Evolutionary conservation across 352 stramenopile species (phyloP).

Genomic region (Pythium rishiriense): DNA sequence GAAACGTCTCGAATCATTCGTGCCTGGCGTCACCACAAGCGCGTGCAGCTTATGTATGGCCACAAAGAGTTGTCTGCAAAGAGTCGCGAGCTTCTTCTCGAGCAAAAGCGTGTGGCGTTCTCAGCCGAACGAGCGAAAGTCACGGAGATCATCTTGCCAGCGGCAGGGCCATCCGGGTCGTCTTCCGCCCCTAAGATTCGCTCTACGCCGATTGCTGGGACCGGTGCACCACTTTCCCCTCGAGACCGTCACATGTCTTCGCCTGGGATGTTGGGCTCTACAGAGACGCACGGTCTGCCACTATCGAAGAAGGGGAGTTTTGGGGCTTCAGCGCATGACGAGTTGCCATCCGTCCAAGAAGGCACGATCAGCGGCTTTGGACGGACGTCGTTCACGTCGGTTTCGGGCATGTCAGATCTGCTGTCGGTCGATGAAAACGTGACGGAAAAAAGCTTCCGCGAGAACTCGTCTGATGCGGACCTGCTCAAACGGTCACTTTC

Average conservation of each 20-base stretch:
- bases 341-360: constrained; percentile 23
- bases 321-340: constrained; percentile 23
- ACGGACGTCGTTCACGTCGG: constrained; percentile 74
- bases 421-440: constrained; percentile 11
- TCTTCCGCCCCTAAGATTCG: constrained; percentile 8
- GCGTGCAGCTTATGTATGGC: constrained; percentile 84
- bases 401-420: constrained; percentile 59
- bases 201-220: background rate
- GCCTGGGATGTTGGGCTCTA: constrained; percentile 33
- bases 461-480: constrained; percentile 51
- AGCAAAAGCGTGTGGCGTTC: constrained; percentile 88
- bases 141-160: constrained; percentile 82
- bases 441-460: constrained; percentile 27
- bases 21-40: constrained; percentile 85
- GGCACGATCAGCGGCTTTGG: constrained; percentile 59
- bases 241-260: constrained; percentile 35
- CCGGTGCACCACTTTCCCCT: constrained; percentile 7
- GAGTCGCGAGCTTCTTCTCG: constrained; percentile 77
- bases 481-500: constrained; percentile 84
- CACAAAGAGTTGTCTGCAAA: constrained; percentile 83
- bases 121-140: constrained; percentile 81
- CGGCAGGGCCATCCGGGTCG: constrained; percentile 35
- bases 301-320: constrained; percentile 53
- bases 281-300: constrained; percentile 25
- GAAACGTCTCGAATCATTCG: constrained; percentile 81